Evolutionary conservation across 306 rosid genomes (phyloP).

Genomic region (Trifolium dubium): DNA sequence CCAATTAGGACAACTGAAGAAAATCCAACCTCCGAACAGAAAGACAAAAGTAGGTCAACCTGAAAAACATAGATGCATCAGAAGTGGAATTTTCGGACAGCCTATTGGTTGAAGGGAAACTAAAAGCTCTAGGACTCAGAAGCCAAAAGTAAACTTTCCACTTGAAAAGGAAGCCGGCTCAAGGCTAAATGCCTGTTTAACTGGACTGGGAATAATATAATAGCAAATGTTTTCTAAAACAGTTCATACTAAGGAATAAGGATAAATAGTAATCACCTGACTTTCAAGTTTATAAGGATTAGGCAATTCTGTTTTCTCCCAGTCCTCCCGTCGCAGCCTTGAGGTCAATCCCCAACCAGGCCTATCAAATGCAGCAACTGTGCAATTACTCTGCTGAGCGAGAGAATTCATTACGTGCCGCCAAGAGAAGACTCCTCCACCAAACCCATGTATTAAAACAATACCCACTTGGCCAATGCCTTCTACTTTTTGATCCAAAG

Average conservation of each 20-base stretch:
- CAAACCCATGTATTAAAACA: slow-evolving; percentile 93
- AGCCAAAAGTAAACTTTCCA: too few species aligned
- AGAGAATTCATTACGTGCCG: slow-evolving; percentile 90
- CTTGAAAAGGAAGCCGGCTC: not conserved
- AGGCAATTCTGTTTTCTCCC: slow-evolving; percentile 87
- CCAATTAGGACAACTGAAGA: slow-evolving; percentile 91
- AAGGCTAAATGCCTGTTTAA: not conserved
- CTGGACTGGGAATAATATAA: not conserved
- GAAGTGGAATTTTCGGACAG: slow-evolving; percentile 19
- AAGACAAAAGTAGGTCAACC: slow-evolving; percentile 92
- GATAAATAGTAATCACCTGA: slow-evolving; percentile 63
- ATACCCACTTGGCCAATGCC: slow-evolving; percentile 68
- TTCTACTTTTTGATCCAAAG: slow-evolving; percentile 52
- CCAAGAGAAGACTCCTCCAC: slow-evolving; percentile 99
- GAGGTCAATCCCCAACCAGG: slow-evolving; percentile 99
- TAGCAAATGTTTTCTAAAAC: slow-evolving; percentile 1
- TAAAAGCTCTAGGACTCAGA: slow-evolving; percentile 8
- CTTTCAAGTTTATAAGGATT: slow-evolving; percentile 92
- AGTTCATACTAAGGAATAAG: slow-evolving; percentile 11
- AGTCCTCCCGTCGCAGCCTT: slow-evolving; percentile 71
- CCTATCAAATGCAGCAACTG: slow-evolving; percentile 91
- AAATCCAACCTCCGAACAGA: slow-evolving; percentile 95
- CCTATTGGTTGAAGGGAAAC: slow-evolving; percentile 7
- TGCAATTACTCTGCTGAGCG: slow-evolving; percentile 77
- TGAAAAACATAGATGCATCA: slow-evolving; percentile 47